phyloP scores from a whole-genome alignment of 257 asterid genomes.

The Solanum chilense region DNA sequence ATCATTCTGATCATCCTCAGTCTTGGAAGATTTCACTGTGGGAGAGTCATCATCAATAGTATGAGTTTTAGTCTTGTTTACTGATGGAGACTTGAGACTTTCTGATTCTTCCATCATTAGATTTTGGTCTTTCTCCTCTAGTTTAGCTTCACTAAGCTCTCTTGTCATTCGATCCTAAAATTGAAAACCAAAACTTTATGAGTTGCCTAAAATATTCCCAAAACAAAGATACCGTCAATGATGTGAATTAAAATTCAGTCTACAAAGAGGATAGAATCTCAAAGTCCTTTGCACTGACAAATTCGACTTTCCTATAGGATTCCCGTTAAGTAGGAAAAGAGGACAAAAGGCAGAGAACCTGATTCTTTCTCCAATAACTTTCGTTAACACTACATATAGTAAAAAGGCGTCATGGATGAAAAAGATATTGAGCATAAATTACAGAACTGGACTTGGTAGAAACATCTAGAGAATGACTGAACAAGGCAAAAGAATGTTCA shows the following conservation, averaged over 20 bases:
- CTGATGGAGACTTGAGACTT: constrained; percentile 10
- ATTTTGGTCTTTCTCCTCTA: constrained; percentile 14
- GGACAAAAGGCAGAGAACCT: not conserved
- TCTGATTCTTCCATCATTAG: constrained; percentile 19
- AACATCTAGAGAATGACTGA: not conserved
- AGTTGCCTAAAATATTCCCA: not conserved
- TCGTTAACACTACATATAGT: not conserved
- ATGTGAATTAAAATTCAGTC: not conserved
- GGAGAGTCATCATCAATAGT: constrained; percentile 28
- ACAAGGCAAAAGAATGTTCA: not conserved
- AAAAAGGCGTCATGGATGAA: not conserved
- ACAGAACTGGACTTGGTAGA: not conserved
- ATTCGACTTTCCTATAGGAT: not conserved
- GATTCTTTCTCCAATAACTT: not conserved
- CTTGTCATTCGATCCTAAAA: constrained; percentile 31
- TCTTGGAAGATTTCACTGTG: constrained; percentile 11
- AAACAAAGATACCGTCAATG: not conserved
- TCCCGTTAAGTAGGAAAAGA: not conserved
- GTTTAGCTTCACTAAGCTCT: constrained; percentile 12
- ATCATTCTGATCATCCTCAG: constrained; percentile 33
- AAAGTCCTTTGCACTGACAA: not conserved
- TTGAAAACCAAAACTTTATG: not conserved
- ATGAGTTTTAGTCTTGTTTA: constrained; percentile 12
- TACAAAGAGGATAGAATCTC: not conserved
- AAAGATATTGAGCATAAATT: not conserved